Base-by-base conservation (phyloP, 331 rosid genomes). In the Quercus phellos region DNA sequence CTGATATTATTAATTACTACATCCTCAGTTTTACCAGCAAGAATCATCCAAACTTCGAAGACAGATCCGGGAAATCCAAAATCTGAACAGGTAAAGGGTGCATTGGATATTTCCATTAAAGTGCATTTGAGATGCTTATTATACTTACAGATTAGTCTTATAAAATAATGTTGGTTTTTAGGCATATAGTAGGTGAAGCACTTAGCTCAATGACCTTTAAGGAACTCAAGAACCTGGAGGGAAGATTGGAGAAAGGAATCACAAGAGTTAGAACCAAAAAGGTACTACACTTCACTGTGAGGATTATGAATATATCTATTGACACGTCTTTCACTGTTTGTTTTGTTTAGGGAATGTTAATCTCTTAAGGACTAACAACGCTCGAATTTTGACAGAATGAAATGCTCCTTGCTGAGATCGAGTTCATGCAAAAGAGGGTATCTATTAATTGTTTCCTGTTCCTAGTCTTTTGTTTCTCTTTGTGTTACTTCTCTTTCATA, bases 341-440 rank as follows among this genome's bases (percentile, higher is more conserved):
- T 3, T 22, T 21, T 11, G 5, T 3, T 22, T 56, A 3, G 29
- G 22, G 5, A 61, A 22, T 68, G 8, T 38, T 76, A 59, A 30
- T 53, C 78, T 12, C 19, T 68, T 66, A 56, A 66, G 68, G 55
- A 77, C 79, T 83, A 29, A 78, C 53, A 1, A 1, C 30, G 64
- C 21, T 60, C 8, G 1, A 69, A 17, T 26, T 56, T 55, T 84
- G 13, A 70, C 90, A 94, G 99, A 89, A 94, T 68, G 99, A 94
- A 83, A 83, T 89, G 35, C 81, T 94, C 83, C 85, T 85, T 50
- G 91, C 95, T 27, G 98, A 94, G 70, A 90, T 94, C 29, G 98
- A 91, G 85, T 92, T 85, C 85, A 94, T 92, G 99, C 97, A 92
- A 77, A 94, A 94, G 54, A 88, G 97, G 97, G 99, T 94, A 93